A percentile compares a stretch with the other conserved stretches of the same genome.
These are phyloP conservation scores for Tricholoma sp. DNA, from an alignment of 768 basidiomycete genomes.

Conservation along the genomic window DNA sequence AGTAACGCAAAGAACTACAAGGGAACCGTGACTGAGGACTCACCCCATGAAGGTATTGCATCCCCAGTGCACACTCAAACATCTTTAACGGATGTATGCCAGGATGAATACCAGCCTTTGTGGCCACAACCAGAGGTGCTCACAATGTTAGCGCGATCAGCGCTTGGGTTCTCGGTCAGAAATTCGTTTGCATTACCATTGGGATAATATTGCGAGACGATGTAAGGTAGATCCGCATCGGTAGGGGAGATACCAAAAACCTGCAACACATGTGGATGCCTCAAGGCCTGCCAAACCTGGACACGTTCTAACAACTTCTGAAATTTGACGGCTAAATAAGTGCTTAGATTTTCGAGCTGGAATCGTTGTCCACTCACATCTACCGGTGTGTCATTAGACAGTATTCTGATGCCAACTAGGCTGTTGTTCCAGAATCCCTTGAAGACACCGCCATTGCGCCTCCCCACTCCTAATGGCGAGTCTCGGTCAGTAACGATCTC, in stretches of 20 bases:
- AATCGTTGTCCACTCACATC: not conserved
- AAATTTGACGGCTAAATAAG: not conserved
- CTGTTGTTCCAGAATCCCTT: not conserved
- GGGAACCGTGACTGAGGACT: not conserved
- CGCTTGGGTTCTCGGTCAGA: not conserved
- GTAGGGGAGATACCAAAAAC: not conserved
- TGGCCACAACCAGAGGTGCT: not conserved
- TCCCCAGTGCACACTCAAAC: not conserved
- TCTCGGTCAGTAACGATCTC: not conserved
- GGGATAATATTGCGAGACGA: not conserved
- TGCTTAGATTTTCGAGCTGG: not conserved
- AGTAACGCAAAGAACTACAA: not conserved
- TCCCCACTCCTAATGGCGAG: not conserved
- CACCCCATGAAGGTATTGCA: not conserved
- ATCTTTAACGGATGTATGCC: not conserved
- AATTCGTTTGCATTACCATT: not conserved
- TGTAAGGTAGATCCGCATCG: not conserved
- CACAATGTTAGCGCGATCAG: not conserved
- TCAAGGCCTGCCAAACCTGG: not conserved
- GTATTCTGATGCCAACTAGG: not conserved
- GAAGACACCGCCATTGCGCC: not conserved
- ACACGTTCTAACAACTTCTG: not conserved
- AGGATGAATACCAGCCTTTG: not conserved
- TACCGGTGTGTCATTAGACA: not conserved
- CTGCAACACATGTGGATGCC: not conserved